Percentiles rank a stretch among this genome's conserved stretches.
These are phyloP conservation scores for Dianthus caryophyllus DNA, from an alignment of 148 eudicot species.

Conservation along the genomic window DNA sequence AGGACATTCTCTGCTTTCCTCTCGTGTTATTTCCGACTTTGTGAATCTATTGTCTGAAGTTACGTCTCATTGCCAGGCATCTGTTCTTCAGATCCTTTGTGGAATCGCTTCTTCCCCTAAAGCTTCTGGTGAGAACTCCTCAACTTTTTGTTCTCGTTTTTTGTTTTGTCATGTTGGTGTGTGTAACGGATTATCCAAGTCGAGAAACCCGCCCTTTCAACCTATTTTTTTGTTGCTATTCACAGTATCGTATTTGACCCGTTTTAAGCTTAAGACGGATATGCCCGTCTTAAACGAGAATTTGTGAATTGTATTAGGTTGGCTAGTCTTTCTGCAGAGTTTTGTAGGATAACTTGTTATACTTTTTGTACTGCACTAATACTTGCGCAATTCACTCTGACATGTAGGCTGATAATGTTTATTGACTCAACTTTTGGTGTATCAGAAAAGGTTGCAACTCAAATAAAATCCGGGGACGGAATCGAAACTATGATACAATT, in stretches of 20 bases:
- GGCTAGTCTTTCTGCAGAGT: constrained; percentile 1
- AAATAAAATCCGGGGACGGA: constrained; percentile 47
- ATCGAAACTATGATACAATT: constrained; percentile 36
- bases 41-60: constrained; percentile 38
- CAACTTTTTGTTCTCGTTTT: neutral
- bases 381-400: neutral
- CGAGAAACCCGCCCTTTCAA: constrained; percentile 1
- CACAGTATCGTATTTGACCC: neutral
- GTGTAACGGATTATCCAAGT: neutral
- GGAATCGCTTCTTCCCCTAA: constrained; percentile 62
- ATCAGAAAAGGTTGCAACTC: constrained; percentile 48
- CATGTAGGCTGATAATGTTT: neutral
- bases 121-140: constrained; percentile 44
- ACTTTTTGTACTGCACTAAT: neutral
- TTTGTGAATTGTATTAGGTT: neutral
- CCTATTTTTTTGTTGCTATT: too few species aligned
- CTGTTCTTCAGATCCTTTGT: constrained; percentile 49
- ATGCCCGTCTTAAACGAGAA: neutral
- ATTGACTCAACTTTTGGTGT: neutral
- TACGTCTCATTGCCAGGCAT: constrained; percentile 43
- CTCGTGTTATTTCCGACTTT: constrained; percentile 33
- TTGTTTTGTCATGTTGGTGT: neutral
- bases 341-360: neutral
- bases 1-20: constrained; percentile 47
- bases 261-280: too few species aligned